A percentile compares a stretch with the other conserved stretches of the same genome.
Evolutionary conservation across 1,284 basidiomycete species (phyloP).

Genomic region (Marasmius oreades): DNA sequence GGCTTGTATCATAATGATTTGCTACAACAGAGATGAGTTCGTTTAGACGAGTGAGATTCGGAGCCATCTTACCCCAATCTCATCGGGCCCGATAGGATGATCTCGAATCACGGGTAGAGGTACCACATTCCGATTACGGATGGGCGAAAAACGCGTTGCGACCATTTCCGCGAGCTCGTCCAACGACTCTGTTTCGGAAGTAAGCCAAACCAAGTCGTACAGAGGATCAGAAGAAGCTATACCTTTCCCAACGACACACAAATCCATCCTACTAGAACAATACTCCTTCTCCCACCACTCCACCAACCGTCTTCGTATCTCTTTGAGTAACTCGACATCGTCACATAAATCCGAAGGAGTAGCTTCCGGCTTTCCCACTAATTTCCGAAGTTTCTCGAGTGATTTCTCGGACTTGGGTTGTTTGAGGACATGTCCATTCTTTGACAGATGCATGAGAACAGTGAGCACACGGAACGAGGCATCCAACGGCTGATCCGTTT

Average conservation of each 20-base stretch:
- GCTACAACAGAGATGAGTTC: conserved; percentile 26
- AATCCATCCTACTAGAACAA: conserved; percentile 41
- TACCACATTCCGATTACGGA: conserved; percentile 44
- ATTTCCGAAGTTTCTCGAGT: conserved; percentile 37
- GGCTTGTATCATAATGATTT: conserved; percentile 56
- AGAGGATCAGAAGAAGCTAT: conserved; percentile 45
- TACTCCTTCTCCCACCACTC: conserved; percentile 68
- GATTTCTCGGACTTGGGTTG: conserved; percentile 69
- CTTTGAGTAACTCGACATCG: conserved; percentile 38
- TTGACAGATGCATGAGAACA: conserved; percentile 53
- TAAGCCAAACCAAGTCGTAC: conserved; percentile 17
- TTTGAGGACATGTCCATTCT: conserved; percentile 51
- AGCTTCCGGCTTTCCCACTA: conserved; percentile 1
- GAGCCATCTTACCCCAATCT: conserved; percentile 35
- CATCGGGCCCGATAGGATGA: conserved; percentile 36
- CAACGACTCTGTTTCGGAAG: neutral
- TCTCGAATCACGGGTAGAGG: conserved; percentile 32
- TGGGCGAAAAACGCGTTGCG: conserved; percentile 38
- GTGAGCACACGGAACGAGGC: conserved; percentile 64
- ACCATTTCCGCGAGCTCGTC: neutral
- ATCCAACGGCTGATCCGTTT: conserved; percentile 66
- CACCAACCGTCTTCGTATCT: conserved; percentile 59
- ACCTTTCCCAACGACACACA: conserved; percentile 21
- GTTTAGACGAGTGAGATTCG: neutral
- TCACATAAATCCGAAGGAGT: conserved; percentile 18